Conservation (phyloP, 1,284 basidiomycete species). For the Porogramme epimiltina region DNA sequence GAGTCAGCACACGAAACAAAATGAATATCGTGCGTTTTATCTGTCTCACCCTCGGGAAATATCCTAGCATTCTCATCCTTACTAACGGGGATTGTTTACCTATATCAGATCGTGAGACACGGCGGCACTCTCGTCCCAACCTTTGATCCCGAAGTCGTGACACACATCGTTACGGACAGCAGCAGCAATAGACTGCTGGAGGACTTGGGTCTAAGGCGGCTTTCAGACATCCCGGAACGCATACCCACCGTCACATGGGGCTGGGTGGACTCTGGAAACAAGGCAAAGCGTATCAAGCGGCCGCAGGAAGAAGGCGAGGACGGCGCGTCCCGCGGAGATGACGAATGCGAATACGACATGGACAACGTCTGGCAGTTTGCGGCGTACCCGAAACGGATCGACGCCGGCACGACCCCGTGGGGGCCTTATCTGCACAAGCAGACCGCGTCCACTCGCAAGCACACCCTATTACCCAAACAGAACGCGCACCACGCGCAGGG, state of each 20-base stretch:
- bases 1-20: constrained; percentile 47
- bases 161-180: constrained; percentile 64
- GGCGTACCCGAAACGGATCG: constrained; percentile 44
- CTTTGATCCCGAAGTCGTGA: constrained; percentile 55
- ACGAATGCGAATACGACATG: constrained; percentile 28
- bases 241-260: constrained; percentile 66
- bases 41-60: no score
- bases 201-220: constrained; percentile 43
- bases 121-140: constrained; percentile 57
- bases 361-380: constrained; percentile 46
- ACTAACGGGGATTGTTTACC: no score
- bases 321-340: no score
- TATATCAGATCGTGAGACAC: constrained; percentile 57
- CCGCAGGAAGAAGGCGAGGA: no score
- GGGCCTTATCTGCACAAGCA: no score
- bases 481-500: no score
- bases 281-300: no score
- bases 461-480: no score
- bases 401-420: no score
- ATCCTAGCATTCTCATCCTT: no score
- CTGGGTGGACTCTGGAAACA: constrained; percentile 50
- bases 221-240: constrained; percentile 57
- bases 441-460: no score
- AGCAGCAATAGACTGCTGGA: constrained; percentile 37
- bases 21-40: no score